Evolutionary conservation across 2,329 filamentous ascomycete genomes (phyloP).

Genomic region (Calonectria fujianensis): DNA sequence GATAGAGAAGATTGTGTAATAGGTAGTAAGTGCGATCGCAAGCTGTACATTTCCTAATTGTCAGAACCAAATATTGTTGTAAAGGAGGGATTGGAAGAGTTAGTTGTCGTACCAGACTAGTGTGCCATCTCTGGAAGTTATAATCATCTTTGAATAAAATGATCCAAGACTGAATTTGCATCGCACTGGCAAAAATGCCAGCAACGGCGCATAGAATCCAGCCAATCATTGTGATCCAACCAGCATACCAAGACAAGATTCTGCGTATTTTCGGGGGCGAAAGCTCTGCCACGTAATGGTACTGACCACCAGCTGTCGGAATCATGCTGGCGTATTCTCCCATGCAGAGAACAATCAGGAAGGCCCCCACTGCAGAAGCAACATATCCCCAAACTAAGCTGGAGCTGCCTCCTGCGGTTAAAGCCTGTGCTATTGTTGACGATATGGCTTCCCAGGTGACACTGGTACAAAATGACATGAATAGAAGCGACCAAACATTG

Average conservation of each 20-base stretch:
- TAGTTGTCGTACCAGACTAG: conserved; percentile 9
- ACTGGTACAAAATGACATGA: conserved; percentile 40
- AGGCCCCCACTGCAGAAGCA: not conserved
- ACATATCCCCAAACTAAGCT: conserved; percentile 38
- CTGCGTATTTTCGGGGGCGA: not conserved
- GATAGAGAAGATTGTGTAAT: conserved; percentile 13
- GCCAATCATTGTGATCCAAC: conserved; percentile 30
- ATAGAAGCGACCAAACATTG: conserved; percentile 36
- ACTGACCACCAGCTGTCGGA: conserved; percentile 32
- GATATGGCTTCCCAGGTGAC: conserved; percentile 39
- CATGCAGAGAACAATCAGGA: conserved; percentile 16
- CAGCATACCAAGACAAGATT: conserved; percentile 28
- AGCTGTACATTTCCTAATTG: not conserved
- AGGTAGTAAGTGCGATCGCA: conserved; percentile 14
- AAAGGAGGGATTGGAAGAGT: too few relatives aligned
- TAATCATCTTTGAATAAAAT: conserved; percentile 16
- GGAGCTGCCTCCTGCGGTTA: conserved; percentile 34
- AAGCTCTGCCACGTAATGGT: conserved; percentile 28
- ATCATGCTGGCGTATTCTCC: conserved; percentile 24
- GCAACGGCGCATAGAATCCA: conserved; percentile 24
- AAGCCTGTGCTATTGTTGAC: conserved; percentile 24
- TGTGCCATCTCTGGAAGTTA: conserved; percentile 29
- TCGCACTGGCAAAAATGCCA: conserved; percentile 29
- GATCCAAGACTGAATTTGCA: conserved; percentile 27
- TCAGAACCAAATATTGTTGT: not conserved